Conservation (phyloP, 2,329 filamentous ascomycete species). For the Ophiocordyceps robertsii region DNA sequence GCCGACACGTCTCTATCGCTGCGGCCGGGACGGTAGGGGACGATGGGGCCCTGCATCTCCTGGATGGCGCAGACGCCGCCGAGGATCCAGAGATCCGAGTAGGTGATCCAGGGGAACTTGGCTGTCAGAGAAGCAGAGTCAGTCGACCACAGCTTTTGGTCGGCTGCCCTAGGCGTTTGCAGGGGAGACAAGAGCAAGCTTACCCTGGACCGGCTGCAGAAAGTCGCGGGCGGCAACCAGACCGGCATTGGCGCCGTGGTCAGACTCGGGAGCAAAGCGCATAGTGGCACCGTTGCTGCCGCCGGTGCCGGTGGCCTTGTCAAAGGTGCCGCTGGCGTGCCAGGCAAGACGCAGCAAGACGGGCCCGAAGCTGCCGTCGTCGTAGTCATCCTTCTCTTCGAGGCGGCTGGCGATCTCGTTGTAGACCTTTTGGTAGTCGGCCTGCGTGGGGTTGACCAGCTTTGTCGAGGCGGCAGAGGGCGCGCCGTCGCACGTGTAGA, state of each 20-base stretch:
- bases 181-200: slow-evolving; percentile 15
- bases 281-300: slow-evolving; percentile 95
- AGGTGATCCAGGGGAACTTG: slow-evolving; percentile 88
- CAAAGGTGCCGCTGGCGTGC: slow-evolving; percentile 89
- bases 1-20: slow-evolving; percentile 63
- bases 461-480: slow-evolving; percentile 34
- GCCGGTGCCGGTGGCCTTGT: slow-evolving; percentile 75
- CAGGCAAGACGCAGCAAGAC: slow-evolving; percentile 84
- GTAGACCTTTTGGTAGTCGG: slow-evolving; percentile 94
- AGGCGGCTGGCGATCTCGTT: slow-evolving; percentile 67
- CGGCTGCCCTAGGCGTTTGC: too few relatives aligned
- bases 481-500: slow-evolving; percentile 43
- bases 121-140: slow-evolving; percentile 8
- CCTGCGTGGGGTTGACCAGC: slow-evolving; percentile 59
- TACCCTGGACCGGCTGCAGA: slow-evolving; percentile 79
- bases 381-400: slow-evolving; percentile 86
- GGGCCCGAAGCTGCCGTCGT: slow-evolving; percentile 91
- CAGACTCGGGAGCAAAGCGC: slow-evolving; percentile 80
- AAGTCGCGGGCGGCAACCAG: slow-evolving; percentile 79
- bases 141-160: background rate
- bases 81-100: slow-evolving; percentile 96
- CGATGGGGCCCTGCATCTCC: slow-evolving; percentile 81
- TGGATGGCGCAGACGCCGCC: slow-evolving; percentile 75
- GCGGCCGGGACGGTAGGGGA: slow-evolving; percentile 84
- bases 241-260: slow-evolving; percentile 90